A percentile compares a stretch with the other conserved stretches of the same genome.
These are phyloP conservation scores for Echium plantagineum DNA, from an alignment of 257 asterid species.

Conservation along the genomic window DNA sequence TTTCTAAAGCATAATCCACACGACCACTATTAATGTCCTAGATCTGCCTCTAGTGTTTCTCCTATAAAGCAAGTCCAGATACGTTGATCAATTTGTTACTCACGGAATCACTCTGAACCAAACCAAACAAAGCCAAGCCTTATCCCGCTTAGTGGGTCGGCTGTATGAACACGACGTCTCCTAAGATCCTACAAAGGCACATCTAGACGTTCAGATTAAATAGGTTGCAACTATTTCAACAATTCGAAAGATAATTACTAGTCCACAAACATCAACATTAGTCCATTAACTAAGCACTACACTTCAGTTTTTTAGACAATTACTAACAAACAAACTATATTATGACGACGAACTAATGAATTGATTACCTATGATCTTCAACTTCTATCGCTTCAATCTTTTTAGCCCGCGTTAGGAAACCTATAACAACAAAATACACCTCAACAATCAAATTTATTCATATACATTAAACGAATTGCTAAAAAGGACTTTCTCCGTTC, in stretches of 20 bases:
- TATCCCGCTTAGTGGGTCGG: too few species aligned
- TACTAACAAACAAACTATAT: slow-evolving; percentile 2
- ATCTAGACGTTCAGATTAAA: neutral
- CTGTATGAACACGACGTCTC: too few species aligned
- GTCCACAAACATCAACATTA: neutral
- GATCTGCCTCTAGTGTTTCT: neutral
- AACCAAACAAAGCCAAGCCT: too few species aligned
- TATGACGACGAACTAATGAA: neutral
- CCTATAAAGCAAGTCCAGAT: too few species aligned
- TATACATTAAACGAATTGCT: too few species aligned
- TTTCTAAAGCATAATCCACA: too few species aligned
- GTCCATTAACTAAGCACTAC: slow-evolving; percentile 4
- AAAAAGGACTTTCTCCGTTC: too few species aligned
- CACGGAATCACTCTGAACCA: neutral
- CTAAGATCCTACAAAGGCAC: neutral
- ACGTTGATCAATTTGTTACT: neutral
- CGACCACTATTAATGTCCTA: too few species aligned
- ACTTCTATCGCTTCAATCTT: slow-evolving; percentile 35
- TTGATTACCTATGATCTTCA: slow-evolving; percentile 72
- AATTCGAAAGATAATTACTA: neutral
- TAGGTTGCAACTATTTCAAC: neutral
- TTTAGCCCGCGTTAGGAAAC: slow-evolving; percentile 65
- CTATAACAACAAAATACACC: slow-evolving; percentile 29
- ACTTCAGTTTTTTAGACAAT: neutral
- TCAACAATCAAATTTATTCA: neutral